phyloP scores from a whole-genome alignment of 2,329 filamentous ascomycete genomes.

The Hymenotorrendiella dingleyae region DNA sequence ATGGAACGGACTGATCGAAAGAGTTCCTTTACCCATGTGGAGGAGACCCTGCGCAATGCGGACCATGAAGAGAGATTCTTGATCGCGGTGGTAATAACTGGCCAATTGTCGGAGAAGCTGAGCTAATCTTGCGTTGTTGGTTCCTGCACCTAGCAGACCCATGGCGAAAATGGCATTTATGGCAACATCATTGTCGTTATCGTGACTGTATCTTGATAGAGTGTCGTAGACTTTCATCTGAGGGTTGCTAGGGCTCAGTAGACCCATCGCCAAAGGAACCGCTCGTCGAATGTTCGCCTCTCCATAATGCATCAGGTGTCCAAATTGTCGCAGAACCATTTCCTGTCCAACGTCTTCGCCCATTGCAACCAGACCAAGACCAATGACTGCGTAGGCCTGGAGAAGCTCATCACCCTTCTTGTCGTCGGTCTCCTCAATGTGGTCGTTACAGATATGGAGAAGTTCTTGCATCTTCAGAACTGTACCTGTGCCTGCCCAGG shows the following conservation, averaged over 20 bases:
- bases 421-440: slow-evolving; percentile 88
- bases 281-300: slow-evolving; percentile 95
- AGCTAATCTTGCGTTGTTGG: slow-evolving; percentile 94
- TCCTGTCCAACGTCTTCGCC: slow-evolving; percentile 97
- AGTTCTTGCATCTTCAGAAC: slow-evolving; percentile 97
- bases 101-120: slow-evolving; percentile 91
- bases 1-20: slow-evolving; percentile 97
- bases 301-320: slow-evolving; percentile 98
- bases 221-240: slow-evolving; percentile 99
- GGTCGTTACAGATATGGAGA: slow-evolving; percentile 95
- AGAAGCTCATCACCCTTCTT: slow-evolving; percentile 94
- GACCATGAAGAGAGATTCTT: slow-evolving; percentile 97
- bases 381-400: slow-evolving; percentile 92
- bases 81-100: slow-evolving; percentile 96
- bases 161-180: slow-evolving; percentile 99
- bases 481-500: slow-evolving; percentile 95
- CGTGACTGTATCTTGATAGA: slow-evolving; percentile 92
- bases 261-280: slow-evolving; percentile 91
- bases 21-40: slow-evolving; percentile 98
- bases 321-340: slow-evolving; percentile 96
- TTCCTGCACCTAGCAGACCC: slow-evolving; percentile 93
- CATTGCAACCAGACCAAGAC: slow-evolving; percentile 92
- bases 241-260: slow-evolving; percentile 94
- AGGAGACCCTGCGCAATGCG: slow-evolving; percentile 94
- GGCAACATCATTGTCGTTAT: slow-evolving; percentile 96